phyloP scores from a whole-genome alignment of 177 flowering plant species.

The Vitis hybrid region DNA sequence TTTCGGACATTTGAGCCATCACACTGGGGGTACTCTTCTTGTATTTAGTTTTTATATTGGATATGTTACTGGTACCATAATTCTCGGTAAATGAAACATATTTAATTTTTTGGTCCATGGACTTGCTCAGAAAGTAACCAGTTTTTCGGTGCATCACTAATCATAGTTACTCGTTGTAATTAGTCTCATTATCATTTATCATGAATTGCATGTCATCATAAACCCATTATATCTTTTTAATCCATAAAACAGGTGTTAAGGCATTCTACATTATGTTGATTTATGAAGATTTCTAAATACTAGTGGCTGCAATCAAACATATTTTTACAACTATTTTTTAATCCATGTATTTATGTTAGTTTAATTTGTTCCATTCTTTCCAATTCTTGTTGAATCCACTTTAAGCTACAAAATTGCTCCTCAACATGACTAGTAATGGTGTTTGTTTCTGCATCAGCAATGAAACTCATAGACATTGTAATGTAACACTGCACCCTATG shows the following conservation, averaged over 20 bases:
- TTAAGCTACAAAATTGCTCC: not conserved
- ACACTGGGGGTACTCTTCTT: conserved; percentile 70
- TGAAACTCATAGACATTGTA: conserved; percentile 42
- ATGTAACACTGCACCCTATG: conserved; percentile 56
- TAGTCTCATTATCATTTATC: not conserved
- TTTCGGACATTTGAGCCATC: conserved; percentile 83
- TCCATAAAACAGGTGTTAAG: not conserved
- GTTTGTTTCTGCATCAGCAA: conserved; percentile 36
- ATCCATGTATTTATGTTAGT: too few relatives aligned
- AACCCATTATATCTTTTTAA: not conserved
- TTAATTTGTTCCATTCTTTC: not conserved
- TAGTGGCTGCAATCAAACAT: too few relatives aligned
- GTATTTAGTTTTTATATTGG: not conserved
- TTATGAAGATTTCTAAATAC: too few relatives aligned
- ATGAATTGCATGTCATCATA: not conserved
- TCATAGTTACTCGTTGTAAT: not conserved
- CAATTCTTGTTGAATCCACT: not conserved
- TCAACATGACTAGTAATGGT: not conserved
- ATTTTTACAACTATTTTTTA: too few relatives aligned
- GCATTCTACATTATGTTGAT: too few relatives aligned
- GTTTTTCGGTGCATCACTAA: not conserved
- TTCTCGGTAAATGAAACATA: not conserved
- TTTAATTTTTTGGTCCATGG: not conserved
- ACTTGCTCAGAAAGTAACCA: not conserved
- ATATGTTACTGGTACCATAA: not conserved